These are phyloP conservation scores for Copromyces sp. DNA, from an alignment of 495 filamentous ascomycete genomes.

Conservation along the genomic window DNA sequence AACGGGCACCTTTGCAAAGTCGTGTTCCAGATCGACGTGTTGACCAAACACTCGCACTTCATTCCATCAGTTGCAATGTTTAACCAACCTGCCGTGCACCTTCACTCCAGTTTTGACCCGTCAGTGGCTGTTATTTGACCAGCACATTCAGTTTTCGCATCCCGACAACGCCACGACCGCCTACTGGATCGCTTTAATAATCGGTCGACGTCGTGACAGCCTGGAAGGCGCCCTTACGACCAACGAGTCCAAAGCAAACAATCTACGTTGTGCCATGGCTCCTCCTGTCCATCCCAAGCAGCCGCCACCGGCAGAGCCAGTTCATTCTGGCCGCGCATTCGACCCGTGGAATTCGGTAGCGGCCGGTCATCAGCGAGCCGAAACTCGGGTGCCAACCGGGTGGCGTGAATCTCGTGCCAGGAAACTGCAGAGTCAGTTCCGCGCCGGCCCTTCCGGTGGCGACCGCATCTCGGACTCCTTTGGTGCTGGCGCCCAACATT, in stretches of 20 bases:
- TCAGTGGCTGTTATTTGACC: not conserved
- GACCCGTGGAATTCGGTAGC: conserved; percentile 76
- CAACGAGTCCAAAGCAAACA: conserved; percentile 2
- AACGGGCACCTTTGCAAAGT: not conserved
- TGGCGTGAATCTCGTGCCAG: conserved; percentile 60
- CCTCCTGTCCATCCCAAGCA: conserved; percentile 17
- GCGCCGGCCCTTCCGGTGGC: conserved; percentile 38
- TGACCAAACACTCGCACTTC: not conserved
- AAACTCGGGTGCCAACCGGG: conserved; percentile 49
- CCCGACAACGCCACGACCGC: not conserved
- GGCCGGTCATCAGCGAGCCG: conserved; percentile 71
- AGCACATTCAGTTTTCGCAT: not conserved
- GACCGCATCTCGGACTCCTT: conserved; percentile 47
- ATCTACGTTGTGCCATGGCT: conserved; percentile 8
- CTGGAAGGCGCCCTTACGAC: not conserved
- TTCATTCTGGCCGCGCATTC: conserved; percentile 40
- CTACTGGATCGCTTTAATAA: not conserved
- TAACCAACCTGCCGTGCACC: not conserved
- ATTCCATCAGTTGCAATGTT: not conserved
- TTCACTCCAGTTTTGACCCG: not conserved
- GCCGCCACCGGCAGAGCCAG: conserved; percentile 36
- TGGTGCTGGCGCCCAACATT: conserved; percentile 41
- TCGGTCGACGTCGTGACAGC: not conserved
- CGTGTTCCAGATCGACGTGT: not conserved
- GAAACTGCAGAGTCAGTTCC: conserved; percentile 62